These are phyloP conservation scores for Xylariaceae sp. DNA, from an alignment of 2,329 filamentous ascomycete genomes.

Conservation along the genomic window DNA sequence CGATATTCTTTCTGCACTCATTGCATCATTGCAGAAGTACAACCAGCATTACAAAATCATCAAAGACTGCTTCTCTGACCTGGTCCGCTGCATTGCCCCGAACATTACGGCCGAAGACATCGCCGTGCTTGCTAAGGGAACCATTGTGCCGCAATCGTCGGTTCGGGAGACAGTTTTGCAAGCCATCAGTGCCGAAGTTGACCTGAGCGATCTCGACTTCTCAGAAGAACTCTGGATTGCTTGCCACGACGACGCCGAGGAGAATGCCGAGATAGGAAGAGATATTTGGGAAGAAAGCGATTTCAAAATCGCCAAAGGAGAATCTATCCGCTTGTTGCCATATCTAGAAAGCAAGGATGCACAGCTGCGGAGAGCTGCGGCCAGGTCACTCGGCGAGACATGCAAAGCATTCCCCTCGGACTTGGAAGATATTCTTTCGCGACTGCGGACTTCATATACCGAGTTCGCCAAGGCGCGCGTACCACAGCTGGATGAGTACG, in stretches of 20 bases:
- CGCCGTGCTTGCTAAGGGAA: constrained; percentile 68
- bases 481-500: constrained; percentile 84
- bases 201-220: constrained; percentile 81
- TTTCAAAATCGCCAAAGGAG: constrained; percentile 63
- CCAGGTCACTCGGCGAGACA: constrained; percentile 74
- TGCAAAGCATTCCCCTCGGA: constrained; percentile 57
- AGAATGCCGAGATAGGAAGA: constrained; percentile 77
- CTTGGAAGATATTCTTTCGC: constrained; percentile 59
- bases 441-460: constrained; percentile 67
- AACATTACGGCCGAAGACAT: constrained; percentile 75
- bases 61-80: constrained; percentile 86
- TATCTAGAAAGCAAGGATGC: constrained; percentile 78
- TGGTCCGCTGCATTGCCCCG: constrained; percentile 77
- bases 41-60: constrained; percentile 92
- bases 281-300: constrained; percentile 96
- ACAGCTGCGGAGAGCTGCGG: constrained; percentile 78
- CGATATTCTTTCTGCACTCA: constrained; percentile 67
- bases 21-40: constrained; percentile 81
- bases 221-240: constrained; percentile 92
- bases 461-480: constrained; percentile 78
- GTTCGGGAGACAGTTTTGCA: constrained; percentile 84
- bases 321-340: constrained; percentile 65
- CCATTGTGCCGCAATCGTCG: constrained; percentile 72
- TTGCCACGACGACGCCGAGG: constrained; percentile 83
- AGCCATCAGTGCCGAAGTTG: constrained; percentile 85